A percentile compares a stretch with the other conserved stretches of the same genome.
These are phyloP conservation scores for Epipyxis sp. DNA, from an alignment of 108 stramenopile genomes.

Conservation along the genomic window DNA sequence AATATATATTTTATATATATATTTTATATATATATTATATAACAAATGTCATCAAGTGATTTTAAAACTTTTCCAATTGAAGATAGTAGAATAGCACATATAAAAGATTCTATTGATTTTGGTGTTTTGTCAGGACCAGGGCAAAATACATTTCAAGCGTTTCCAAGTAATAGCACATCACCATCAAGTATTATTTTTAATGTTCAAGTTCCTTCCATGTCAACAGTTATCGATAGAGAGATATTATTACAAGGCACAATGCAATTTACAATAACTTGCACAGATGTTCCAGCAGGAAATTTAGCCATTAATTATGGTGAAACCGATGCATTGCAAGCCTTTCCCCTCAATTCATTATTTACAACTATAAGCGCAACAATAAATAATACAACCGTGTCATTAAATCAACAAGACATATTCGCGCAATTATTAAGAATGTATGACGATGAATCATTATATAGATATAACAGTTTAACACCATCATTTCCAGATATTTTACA, in stretches of 20 bases:
- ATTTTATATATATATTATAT: not conserved
- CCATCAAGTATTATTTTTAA: not conserved
- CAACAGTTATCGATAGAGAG: not conserved
- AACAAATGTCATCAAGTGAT: not conserved
- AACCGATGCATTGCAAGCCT: not conserved
- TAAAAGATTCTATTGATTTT: not conserved
- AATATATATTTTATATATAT: not conserved
- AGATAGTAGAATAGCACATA: not conserved
- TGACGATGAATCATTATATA: not conserved
- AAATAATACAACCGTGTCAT: not conserved
- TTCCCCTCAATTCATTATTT: slow-evolving; percentile 2
- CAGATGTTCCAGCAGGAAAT: not conserved
- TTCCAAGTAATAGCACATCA: not conserved
- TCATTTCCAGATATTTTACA: not conserved
- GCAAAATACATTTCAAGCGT: not conserved
- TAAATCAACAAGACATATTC: not conserved
- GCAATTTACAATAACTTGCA: not conserved
- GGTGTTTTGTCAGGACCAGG: not conserved
- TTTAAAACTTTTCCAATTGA: not conserved
- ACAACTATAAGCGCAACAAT: not conserved
- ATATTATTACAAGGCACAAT: not conserved
- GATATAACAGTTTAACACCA: slow-evolving; percentile 1
- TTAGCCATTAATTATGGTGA: not conserved
- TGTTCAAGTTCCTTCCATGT: not conserved
- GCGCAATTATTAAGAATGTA: no score